These are phyloP conservation scores for Protea cynaroides DNA, from an alignment of 164 flowering plant genomes.

Conservation along the genomic window DNA sequence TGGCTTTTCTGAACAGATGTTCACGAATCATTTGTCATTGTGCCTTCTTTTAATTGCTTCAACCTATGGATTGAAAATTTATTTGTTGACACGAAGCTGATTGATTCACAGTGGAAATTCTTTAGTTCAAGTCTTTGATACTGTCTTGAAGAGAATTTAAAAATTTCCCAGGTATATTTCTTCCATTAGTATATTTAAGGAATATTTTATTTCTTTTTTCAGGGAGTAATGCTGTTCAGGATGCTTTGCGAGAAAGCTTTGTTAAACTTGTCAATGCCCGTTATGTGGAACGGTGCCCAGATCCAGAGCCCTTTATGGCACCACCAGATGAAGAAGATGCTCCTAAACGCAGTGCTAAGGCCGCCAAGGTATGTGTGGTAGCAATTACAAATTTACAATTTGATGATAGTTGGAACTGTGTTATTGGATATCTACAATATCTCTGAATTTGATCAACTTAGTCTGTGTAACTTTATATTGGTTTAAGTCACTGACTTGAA, in stretches of 20 bases:
- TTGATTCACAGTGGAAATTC: neutral
- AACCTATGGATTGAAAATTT: too few relatives aligned
- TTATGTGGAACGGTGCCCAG: conserved; percentile 87
- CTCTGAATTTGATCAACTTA: too few relatives aligned
- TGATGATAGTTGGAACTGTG: too few relatives aligned
- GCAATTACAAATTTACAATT: too few relatives aligned
- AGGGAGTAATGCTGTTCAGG: conserved; percentile 31
- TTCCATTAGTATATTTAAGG: neutral
- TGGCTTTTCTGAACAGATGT: neutral
- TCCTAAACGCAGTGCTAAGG: conserved; percentile 50
- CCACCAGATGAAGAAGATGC: conserved; percentile 33
- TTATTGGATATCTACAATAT: too few relatives aligned
- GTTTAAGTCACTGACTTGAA: too few relatives aligned
- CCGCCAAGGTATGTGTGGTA: conserved; percentile 39
- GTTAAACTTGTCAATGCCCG: conserved; percentile 52
- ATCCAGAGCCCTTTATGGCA: conserved; percentile 51
- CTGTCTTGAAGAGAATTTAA: too few relatives aligned
- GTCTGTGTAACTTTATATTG: too few relatives aligned
- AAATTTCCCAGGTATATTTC: neutral
- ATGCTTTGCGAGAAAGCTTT: conserved; percentile 40
- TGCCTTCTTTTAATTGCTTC: too few relatives aligned
- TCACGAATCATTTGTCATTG: too few relatives aligned
- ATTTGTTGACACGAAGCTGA: too few relatives aligned
- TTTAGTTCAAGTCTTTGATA: neutral
- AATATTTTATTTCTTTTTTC: conserved; percentile 6